Evolutionary conservation across 768 basidiomycete genomes (phyloP).

Genomic region (Phanerochaete sordida): DNA sequence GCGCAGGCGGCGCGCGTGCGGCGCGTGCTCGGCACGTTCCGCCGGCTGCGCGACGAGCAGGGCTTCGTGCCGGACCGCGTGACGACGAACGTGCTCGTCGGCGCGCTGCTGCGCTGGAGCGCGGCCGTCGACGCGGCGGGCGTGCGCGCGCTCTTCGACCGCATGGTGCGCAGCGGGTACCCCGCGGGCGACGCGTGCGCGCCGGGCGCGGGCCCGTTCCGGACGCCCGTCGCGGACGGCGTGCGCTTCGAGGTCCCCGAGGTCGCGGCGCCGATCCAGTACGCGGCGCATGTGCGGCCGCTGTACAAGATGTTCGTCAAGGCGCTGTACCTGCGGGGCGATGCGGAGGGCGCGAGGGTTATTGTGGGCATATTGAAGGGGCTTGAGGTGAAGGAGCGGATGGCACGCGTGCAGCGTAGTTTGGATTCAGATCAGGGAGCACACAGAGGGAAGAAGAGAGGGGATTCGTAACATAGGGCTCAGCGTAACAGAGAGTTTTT

Average conservation of each 20-base stretch:
- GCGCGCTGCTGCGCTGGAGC: conserved; percentile 54
- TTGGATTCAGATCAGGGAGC: too few species aligned
- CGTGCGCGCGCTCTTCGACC: conserved; percentile 61
- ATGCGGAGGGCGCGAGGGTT: conserved; percentile 47
- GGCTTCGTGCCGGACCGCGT: conserved; percentile 62
- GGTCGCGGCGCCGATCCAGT: conserved; percentile 44
- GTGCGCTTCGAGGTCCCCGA: conserved; percentile 26
- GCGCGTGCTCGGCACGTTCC: conserved; percentile 32
- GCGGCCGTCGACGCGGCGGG: conserved; percentile 36
- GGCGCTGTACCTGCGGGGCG: conserved; percentile 54
- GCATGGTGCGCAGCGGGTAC: conserved; percentile 57
- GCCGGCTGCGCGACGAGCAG: conserved; percentile 38
- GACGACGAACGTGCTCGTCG: conserved; percentile 68
- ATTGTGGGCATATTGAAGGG: conserved; percentile 53
- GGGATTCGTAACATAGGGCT: too few species aligned
- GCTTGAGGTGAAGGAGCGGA: conserved; percentile 8
- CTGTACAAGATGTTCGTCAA: conserved; percentile 73
- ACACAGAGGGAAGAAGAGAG: too few species aligned
- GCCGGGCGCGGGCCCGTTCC: conserved; percentile 37
- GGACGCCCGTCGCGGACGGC: conserved; percentile 22
- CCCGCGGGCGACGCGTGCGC: conserved; percentile 28
- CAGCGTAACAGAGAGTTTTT: too few species aligned
- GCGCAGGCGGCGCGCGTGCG: conserved; percentile 25
- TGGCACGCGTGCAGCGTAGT: background rate
- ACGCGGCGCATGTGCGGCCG: conserved; percentile 58